A percentile compares a stretch with the other conserved stretches of the same genome.
Conservation (phyloP, 768 basidiomycete genomes). For the Suillus americanus region DNA sequence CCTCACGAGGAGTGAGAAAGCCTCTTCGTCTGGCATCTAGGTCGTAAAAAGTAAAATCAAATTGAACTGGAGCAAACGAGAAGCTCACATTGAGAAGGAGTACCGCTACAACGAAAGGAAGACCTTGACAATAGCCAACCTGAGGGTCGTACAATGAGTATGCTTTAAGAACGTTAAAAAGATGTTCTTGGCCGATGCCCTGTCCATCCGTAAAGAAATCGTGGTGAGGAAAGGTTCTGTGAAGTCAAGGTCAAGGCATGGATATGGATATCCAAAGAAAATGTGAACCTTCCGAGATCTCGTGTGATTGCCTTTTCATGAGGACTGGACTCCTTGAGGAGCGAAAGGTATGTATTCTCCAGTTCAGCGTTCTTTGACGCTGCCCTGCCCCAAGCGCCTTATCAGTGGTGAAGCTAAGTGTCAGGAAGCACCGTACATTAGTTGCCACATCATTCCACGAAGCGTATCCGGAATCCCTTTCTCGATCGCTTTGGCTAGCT, state of each 20-base stretch:
- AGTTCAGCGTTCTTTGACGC: slow-evolving; percentile 90
- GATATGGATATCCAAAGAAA: neutral
- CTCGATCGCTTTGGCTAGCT: slow-evolving; percentile 88
- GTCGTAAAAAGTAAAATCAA: slow-evolving; percentile 1
- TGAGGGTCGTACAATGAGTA: slow-evolving; percentile 94
- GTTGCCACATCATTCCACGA: slow-evolving; percentile 95
- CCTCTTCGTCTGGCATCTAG: slow-evolving; percentile 99
- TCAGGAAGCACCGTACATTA: slow-evolving; percentile 59
- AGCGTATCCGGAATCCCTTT: slow-evolving; percentile 85
- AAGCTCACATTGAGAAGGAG: slow-evolving; percentile 80
- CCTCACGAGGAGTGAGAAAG: slow-evolving; percentile 91
- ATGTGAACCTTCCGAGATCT: slow-evolving; percentile 77
- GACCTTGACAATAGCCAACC: slow-evolving; percentile 97
- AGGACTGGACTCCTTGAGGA: slow-evolving; percentile 79
- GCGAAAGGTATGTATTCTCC: slow-evolving; percentile 76
- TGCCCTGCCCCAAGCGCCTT: slow-evolving; percentile 51
- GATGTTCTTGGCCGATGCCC: slow-evolving; percentile 94
- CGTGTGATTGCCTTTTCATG: slow-evolving; percentile 95
- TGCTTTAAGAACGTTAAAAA: slow-evolving; percentile 97
- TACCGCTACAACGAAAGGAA: slow-evolving; percentile 95
- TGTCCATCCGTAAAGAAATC: slow-evolving; percentile 93
- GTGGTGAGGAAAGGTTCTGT: slow-evolving; percentile 94
- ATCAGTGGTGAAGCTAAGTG: slow-evolving; percentile 13
- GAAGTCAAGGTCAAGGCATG: slow-evolving; percentile 13
- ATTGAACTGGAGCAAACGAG: neutral